Evolutionary conservation across 768 basidiomycete genomes (phyloP), one percentile per base, ranked within the genome.

Genomic region (Agrocybe praecox): DNA sequence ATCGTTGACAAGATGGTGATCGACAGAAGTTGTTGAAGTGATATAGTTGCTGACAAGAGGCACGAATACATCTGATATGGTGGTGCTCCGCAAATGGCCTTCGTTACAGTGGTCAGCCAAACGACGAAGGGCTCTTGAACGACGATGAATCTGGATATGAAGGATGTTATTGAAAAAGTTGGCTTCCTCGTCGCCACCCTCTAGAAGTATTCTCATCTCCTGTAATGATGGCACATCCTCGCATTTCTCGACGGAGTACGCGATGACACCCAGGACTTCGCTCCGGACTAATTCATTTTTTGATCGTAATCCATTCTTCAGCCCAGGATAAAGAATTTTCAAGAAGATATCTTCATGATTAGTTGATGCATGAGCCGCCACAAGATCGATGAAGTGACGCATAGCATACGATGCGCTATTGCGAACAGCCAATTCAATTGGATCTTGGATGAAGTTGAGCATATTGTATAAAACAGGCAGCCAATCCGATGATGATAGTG

Each of bases 81-180:
- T 91, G 21, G 77, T 81, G 65, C 88, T 90, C 34, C 86, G 77
- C 33, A 98, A 65, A 26, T 75, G 75, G 1, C 84, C 85, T 43
- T 86, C 83, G 9, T 86, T 81, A 58, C 87, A 88, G 53, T 86
- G 81, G 50, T 95, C 94, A 6, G 84, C 85, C 18, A 98, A 82
- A n/a, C 94, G 80, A 14, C 91, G 84, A 24, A 97, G 78, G 2
- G 96, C 96, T 57, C 96, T 77, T 1, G 88, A 86, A 21, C 96
- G 87, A 60, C 96, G 86, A 70, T 98, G 96, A 2, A 89, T 75
- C 72, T 99, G 97, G 44, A 98, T 84, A 67, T 99, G 97, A 52
- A 90, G 84, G 47, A 98, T 86, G 71, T 99, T 99, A 77, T 88
- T 89, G 82, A 99, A 98, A 76, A 98, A 96, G 67, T 90, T 95